These are phyloP conservation scores for Boletellus emodensis DNA, from an alignment of 768 basidiomycete species.

Conservation along the genomic window DNA sequence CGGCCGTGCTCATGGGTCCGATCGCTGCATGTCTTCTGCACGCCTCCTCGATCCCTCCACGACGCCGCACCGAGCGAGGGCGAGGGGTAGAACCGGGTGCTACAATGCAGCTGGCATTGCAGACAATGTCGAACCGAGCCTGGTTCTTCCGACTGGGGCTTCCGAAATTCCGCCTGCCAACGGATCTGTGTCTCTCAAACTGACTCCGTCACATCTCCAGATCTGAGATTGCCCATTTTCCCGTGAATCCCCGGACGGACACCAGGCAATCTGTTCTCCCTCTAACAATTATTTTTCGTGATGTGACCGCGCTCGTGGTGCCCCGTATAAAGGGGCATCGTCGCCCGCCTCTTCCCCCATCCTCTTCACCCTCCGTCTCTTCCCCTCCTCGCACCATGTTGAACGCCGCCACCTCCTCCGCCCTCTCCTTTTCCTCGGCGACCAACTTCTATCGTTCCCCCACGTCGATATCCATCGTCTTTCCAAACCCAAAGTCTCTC, in stretches of 20 bases:
- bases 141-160: constrained; percentile 23
- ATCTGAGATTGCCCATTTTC: constrained; percentile 33
- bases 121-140: constrained; percentile 17
- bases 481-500: constrained; percentile 29
- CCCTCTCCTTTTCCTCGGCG: constrained; percentile 29
- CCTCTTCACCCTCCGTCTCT: not conserved
- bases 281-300: constrained; percentile 26
- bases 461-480: constrained; percentile 27
- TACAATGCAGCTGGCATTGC: not conserved
- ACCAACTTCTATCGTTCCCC: constrained; percentile 33
- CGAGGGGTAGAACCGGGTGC: not conserved
- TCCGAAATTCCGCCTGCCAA: constrained; percentile 17
- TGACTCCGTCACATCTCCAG: constrained; percentile 25
- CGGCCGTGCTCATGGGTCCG: constrained; percentile 6
- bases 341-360: constrained; percentile 13
- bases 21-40: constrained; percentile 11
- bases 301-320: constrained; percentile 13
- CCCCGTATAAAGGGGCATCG: constrained; percentile 31
- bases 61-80: too few relatives aligned
- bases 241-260: constrained; percentile 33
- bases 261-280: constrained; percentile 30
- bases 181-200: constrained; percentile 32
- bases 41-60: not conserved
- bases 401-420: constrained; percentile 30
- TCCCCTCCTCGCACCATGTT: constrained; percentile 19